Evolutionary conservation across 176 grass and related monocot species (phyloP).

Genomic region (Olyra latifolia): DNA sequence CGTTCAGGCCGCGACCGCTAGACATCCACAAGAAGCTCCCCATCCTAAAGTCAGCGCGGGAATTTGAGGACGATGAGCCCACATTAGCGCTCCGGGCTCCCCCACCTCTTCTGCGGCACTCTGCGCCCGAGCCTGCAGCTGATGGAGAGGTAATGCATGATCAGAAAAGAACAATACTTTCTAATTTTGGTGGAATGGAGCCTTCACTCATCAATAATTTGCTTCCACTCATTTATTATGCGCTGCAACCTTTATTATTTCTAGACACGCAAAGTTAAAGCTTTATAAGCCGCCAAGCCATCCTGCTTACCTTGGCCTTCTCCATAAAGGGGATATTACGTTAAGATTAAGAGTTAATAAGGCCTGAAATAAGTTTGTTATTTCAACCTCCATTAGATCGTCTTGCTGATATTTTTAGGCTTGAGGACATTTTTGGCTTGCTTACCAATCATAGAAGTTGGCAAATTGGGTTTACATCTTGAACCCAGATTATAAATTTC

Average conservation of each 20-base stretch:
- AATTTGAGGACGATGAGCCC: conserved; percentile 88
- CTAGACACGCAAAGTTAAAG: too few species aligned
- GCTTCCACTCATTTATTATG: not conserved
- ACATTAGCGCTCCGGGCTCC: not conserved
- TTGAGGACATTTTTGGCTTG: not conserved
- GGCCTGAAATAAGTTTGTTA: not conserved
- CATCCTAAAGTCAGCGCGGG: conserved; percentile 77
- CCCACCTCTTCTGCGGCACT: not conserved
- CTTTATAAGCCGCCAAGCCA: too few species aligned
- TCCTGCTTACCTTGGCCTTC: too few species aligned
- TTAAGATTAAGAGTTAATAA: too few species aligned
- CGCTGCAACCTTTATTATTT: not conserved
- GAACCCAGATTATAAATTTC: too few species aligned
- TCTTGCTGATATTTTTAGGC: not conserved
- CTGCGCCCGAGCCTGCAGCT: conserved; percentile 26
- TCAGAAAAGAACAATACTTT: not conserved
- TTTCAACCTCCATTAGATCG: not conserved
- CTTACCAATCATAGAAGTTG: not conserved
- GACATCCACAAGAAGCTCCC: conserved; percentile 99
- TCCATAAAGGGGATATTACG: too few species aligned
- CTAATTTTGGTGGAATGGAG: not conserved
- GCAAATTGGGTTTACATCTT: too few species aligned
- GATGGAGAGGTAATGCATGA: conserved; percentile 18
- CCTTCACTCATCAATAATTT: not conserved
- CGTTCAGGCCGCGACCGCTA: conserved; percentile 90